Base-by-base conservation (phyloP, 805 yeast species). In the Vanderwaltozyma tropicalis region DNA sequence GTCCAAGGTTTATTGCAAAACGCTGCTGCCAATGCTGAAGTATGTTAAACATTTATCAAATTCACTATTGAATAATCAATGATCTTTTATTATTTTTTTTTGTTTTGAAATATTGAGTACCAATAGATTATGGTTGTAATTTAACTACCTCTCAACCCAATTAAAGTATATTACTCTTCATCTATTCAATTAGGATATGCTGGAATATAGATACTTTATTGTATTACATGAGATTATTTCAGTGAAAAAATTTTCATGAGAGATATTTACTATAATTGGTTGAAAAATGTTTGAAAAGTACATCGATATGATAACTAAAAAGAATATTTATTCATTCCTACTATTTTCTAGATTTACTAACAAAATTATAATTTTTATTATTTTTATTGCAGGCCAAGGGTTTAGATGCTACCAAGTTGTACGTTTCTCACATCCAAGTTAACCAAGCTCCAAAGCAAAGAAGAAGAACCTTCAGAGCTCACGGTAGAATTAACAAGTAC, bases 401-500 rank as follows among this genome's bases (percentile, higher is more conserved):
- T 64, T 86, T 92, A 72, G 96, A 92, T 69, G 78, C 83, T 61
- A 76, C 94, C 61, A 85, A 83, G 69, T 83, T 92, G 68, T 82
- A 81, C 74, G 78, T 92, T 65, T 80, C 94, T 59, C 97, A 92
- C 84, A 89, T 92, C 68, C 98, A 92, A 79, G 98, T 89, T 66
- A 92, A 92, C 94, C 95, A 87, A 71, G 98, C 98, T 64, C 98
- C 99, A 75, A 87, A 87, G 76, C 94, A 86, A 77, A 92, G 97
- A 80, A 89, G 99, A 79, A 87, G 99, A 78, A 92, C 98, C 66
- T 92, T 76, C 95, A 88, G 99, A 82, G 99, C 99, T 63, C 97
- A 89, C 82, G 99, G 99, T 84, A 92, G 98, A 82, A 85, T 87
- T 69, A 92, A 89, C 76, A 95, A 96, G 63, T 92, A 87, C 92